Conservation (phyloP, 1,284 basidiomycete genomes). For the Cryptococcus maquisensis region DNA sequence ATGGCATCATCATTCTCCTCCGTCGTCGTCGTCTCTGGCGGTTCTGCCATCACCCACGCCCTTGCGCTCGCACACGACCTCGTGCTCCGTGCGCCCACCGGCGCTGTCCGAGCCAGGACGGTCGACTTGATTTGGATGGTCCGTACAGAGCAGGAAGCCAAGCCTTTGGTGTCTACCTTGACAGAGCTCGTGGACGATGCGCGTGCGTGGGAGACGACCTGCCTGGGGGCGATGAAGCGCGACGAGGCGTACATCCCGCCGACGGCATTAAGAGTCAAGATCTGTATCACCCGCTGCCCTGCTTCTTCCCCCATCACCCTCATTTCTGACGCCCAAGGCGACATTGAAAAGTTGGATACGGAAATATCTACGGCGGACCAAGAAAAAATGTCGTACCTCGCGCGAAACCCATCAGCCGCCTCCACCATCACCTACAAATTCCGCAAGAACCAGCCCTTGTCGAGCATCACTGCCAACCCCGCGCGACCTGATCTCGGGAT, state of each 20-base stretch:
- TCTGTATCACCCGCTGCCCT: conserved; percentile 40
- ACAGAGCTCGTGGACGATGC: conserved; percentile 35
- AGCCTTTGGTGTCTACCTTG: conserved; percentile 34
- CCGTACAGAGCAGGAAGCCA: conserved; percentile 32
- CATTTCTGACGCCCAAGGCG: conserved; percentile 18
- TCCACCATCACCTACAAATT: conserved; percentile 13
- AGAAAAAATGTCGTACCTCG: conserved; percentile 26
- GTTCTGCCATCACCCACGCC: conserved; percentile 43
- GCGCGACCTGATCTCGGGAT: conserved; percentile 26
- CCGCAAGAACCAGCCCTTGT: conserved; percentile 13
- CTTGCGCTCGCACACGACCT: conserved; percentile 40
- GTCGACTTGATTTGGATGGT: conserved; percentile 50
- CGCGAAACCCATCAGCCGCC: conserved; percentile 17
- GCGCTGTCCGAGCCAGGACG: conserved; percentile 34
- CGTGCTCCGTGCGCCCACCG: conserved; percentile 30
- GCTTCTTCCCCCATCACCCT: conserved; percentile 28
- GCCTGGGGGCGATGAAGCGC: conserved; percentile 19
- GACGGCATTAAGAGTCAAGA: conserved; percentile 31
- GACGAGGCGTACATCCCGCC: conserved; percentile 20
- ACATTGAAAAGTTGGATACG: neutral
- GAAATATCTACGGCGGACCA: conserved; percentile 13
- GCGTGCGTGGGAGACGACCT: conserved; percentile 24
- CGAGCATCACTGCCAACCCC: conserved; percentile 19
- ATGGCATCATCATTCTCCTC: conserved; percentile 40
- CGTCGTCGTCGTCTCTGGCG: conserved; percentile 41